Conservation (phyloP, 1,284 basidiomycete species). For the Acaromyces ingoldii region DNA sequence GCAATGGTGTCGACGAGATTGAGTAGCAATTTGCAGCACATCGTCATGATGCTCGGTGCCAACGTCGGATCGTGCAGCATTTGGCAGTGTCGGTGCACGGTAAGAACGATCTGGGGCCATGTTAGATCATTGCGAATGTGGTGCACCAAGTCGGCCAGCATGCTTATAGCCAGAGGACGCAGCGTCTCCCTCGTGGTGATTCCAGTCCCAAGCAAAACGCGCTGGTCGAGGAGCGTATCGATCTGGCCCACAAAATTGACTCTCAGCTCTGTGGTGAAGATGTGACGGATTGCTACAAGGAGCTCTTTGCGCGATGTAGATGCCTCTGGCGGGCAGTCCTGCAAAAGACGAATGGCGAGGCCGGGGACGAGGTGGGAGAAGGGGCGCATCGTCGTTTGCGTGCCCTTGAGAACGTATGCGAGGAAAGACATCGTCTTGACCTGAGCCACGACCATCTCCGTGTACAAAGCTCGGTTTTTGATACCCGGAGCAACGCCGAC, state of each 20-base stretch:
- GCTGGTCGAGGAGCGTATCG: conserved; percentile 85
- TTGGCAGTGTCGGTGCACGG: conserved; percentile 79
- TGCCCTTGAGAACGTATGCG: conserved; percentile 78
- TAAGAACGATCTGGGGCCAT: conserved; percentile 69
- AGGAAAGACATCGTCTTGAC: conserved; percentile 82
- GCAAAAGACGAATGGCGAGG: conserved; percentile 76
- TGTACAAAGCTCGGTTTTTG: conserved; percentile 71
- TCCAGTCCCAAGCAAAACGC: conserved; percentile 80
- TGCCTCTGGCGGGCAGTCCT: conserved; percentile 86
- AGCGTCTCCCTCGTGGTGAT: conserved; percentile 69
- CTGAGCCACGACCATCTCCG: conserved; percentile 85
- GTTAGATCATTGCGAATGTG: conserved; percentile 81
- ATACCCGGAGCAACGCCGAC: conserved; percentile 69
- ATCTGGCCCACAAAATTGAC: conserved; percentile 76
- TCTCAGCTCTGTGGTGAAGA: conserved; percentile 75
- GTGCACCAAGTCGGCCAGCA: conserved; percentile 88
- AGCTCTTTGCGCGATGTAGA: conserved; percentile 74
- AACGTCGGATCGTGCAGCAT: conserved; percentile 86
- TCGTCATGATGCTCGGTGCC: conserved; percentile 74
- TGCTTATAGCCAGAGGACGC: conserved; percentile 77
- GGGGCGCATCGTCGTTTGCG: conserved; percentile 65
- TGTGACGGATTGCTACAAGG: conserved; percentile 85
- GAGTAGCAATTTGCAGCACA: conserved; percentile 90
- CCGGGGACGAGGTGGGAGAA: conserved; percentile 79
- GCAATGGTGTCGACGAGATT: conserved; percentile 80